Evolutionary conservation across 352 stramenopile species (phyloP).

Genomic region (Globisporangium takayamanum): DNA sequence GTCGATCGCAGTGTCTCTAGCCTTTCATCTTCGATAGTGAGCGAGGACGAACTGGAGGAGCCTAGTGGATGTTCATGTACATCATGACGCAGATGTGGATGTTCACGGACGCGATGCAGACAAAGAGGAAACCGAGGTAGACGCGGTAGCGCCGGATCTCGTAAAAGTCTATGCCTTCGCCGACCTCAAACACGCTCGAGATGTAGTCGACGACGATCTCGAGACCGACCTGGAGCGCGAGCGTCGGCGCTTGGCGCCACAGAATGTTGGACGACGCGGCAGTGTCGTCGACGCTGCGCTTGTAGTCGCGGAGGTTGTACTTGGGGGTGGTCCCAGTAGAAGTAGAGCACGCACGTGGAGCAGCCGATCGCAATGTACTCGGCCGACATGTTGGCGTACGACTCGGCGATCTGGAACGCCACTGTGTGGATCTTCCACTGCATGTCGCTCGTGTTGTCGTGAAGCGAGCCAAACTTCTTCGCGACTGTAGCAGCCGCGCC

Average conservation of each 20-base stretch:
- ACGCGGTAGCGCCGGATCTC: constrained; percentile 16
- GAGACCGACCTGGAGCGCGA: constrained; percentile 7
- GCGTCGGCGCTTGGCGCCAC: not conserved
- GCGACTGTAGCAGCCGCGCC: too few species aligned
- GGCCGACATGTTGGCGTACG: constrained; percentile 40
- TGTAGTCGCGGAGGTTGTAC: constrained; percentile 12
- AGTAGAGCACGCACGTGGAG: constrained; percentile 34
- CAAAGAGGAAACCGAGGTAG: constrained; percentile 24
- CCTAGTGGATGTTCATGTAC: constrained; percentile 6
- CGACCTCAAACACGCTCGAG: constrained; percentile 6
- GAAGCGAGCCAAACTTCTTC: too few species aligned
- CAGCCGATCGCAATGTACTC: constrained; percentile 45
- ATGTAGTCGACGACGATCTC: constrained; percentile 11
- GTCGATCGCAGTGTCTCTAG: too few species aligned
- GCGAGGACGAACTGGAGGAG: too few species aligned
- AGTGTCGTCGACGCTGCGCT: not conserved
- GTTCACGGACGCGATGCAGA: constrained; percentile 22
- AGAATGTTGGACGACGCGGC: not conserved
- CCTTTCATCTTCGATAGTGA: too few species aligned
- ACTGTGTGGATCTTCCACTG: constrained; percentile 14
- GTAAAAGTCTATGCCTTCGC: constrained; percentile 15
- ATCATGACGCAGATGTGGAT: constrained; percentile 24
- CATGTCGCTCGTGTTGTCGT: not conserved
- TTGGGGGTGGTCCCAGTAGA: constrained; percentile 26
- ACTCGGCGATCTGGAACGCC: constrained; percentile 27